Base-by-base conservation (phyloP, 2,329 filamentous ascomycete genomes). In the Didymella exigua region DNA sequence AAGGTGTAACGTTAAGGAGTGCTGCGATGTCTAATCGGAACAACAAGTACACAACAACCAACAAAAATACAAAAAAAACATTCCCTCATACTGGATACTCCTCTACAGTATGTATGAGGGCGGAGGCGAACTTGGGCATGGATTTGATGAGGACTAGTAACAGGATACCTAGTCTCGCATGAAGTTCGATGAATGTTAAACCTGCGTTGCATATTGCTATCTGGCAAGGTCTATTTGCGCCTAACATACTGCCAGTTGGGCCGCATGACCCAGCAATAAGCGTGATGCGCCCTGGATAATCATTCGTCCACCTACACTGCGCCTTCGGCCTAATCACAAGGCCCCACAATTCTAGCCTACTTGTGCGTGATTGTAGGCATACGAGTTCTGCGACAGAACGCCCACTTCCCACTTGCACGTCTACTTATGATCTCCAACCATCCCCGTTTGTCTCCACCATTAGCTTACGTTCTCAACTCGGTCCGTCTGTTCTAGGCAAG, bases 401-500 rank as follows among this genome's bases (percentile, higher is more conserved):
- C 37, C 5, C 19, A 23, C 41, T 43, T 16, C 31, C 30, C 10
- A 18, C 13, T 46, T n/a, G 46, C 46, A 31, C 16, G 41, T 42
- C 29, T 18, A 36, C 46, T 26, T 26, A 13, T 16, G 27, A 45
- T 45, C 29, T 30, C 42, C 40, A 29, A 14, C 13, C 8, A 41
- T 11, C 37, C 52, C 40, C 33, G 34, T 31, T 38, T 23, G 34
- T 23, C 45, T 29, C 45, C 26, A 41, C 38, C 18, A 36, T 29
- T 49, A 45, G 52, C 46, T 41, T 55, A 34, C 34, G 29, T 42
- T 36, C 34, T 24, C 34, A 21, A 55, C n/a, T 49, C 51, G 46
- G 52, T 36, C 46, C 45, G 40, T 55, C 34, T 42, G 10, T 19
- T 33, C 46, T 49, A 18, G 41, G 46, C 46, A 41, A 24, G 6